Percentiles rank a stretch among this genome's conserved stretches.
These are phyloP conservation scores for Eremochloa ophiuroides DNA, from an alignment of 176 grass and related monocot species.

Conservation along the genomic window DNA sequence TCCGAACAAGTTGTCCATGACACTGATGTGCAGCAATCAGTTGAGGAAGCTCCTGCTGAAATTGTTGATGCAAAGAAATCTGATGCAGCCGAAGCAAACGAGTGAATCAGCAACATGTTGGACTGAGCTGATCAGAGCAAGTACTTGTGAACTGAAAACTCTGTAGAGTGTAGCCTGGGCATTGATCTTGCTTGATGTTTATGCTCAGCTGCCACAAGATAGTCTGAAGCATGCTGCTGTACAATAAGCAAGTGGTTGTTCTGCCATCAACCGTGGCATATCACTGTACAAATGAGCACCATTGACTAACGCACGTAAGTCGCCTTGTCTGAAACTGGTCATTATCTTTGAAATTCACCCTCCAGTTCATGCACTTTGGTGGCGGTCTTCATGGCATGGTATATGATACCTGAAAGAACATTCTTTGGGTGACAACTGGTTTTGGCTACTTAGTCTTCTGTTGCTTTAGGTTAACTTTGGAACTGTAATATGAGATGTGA, in stretches of 20 bases:
- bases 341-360: slow-evolving; percentile 27
- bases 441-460: slow-evolving; percentile 36
- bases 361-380: slow-evolving; percentile 35
- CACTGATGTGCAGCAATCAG: slow-evolving; percentile 10
- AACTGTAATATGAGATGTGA: slow-evolving; percentile 37
- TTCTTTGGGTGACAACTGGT: slow-evolving; percentile 47
- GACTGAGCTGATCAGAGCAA: slow-evolving; percentile 36
- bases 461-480: slow-evolving; percentile 34
- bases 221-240: slow-evolving; percentile 38
- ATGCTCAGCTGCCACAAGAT: slow-evolving; percentile 14
- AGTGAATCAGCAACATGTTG: slow-evolving; percentile 21
- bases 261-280: slow-evolving; percentile 33
- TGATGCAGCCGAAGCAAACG: slow-evolving; percentile 22
- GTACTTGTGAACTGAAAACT: slow-evolving; percentile 16
- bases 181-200: slow-evolving; percentile 33
- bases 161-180: slow-evolving; percentile 2
- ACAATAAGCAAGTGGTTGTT: slow-evolving; percentile 47
- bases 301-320: slow-evolving; percentile 11
- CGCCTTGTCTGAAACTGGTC: slow-evolving; percentile 32
- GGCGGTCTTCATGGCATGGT: slow-evolving; percentile 8
- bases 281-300: slow-evolving; percentile 50
- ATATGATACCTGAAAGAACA: slow-evolving; percentile 24
- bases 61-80: slow-evolving; percentile 19
- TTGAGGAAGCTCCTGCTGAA: slow-evolving; percentile 13
- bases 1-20: slow-evolving; percentile 12